Evolutionary conservation across 441 rosid genomes (phyloP).

Genomic region (Dalechampia spathulata): DNA sequence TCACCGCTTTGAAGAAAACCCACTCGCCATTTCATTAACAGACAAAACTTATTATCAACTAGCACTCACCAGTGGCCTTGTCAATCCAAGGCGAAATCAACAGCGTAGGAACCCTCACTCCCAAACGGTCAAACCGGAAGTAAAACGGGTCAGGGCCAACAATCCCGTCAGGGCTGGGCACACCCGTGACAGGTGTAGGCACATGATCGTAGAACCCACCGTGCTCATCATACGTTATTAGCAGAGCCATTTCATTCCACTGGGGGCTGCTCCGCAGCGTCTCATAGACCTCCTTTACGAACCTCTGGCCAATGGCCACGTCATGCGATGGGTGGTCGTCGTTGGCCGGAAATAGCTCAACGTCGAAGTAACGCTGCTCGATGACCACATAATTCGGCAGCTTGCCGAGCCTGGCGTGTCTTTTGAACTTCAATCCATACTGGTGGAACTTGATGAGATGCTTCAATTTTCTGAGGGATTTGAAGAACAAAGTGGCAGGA

Average conservation of each 20-base stretch:
- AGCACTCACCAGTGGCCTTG: slow-evolving; percentile 78
- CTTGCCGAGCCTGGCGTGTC: slow-evolving; percentile 59
- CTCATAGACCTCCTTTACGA: slow-evolving; percentile 92
- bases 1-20: neutral
- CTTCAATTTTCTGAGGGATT: slow-evolving; percentile 61
- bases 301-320: slow-evolving; percentile 73
- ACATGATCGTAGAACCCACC: slow-evolving; percentile 96
- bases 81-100: slow-evolving; percentile 89
- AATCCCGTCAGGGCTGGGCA: slow-evolving; percentile 89
- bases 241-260: slow-evolving; percentile 87
- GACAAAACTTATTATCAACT: too few relatives aligned
- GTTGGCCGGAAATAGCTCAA: slow-evolving; percentile 58
- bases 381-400: slow-evolving; percentile 79
- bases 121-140: slow-evolving; percentile 77
- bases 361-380: slow-evolving; percentile 81
- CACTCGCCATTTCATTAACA: too few relatives aligned
- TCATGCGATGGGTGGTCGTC: slow-evolving; percentile 97
- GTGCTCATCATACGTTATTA: slow-evolving; percentile 89
- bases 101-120: slow-evolving; percentile 81
- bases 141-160: slow-evolving; percentile 83
- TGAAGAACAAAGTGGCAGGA: slow-evolving; percentile 78
- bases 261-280: slow-evolving; percentile 77
- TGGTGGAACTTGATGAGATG: slow-evolving; percentile 56
- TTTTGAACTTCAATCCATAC: slow-evolving; percentile 49
- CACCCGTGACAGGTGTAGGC: slow-evolving; percentile 66